Evolutionary conservation across 768 basidiomycete species (phyloP), one percentile per base, ranked within the genome.

Genomic region (Strobilomyces confusus): DNA sequence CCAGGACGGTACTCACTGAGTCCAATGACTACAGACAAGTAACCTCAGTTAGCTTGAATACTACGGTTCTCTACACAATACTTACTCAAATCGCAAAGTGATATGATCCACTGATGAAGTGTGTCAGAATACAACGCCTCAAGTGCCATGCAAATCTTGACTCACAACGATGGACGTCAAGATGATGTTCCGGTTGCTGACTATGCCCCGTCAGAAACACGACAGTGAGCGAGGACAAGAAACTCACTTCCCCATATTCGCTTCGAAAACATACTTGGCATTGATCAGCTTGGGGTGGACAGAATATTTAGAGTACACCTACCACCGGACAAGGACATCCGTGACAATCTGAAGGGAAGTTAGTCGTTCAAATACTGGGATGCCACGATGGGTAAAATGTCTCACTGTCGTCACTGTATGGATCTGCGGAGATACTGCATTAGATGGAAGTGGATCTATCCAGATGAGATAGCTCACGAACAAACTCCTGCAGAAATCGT

Each of bases 381-480:
- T n/a, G 50, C 8, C 14, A 44, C 14, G 12, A 29, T 51, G 46
- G 15, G 19, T 23, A 15, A 11, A 44, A 41, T 11, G 59, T 49
- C 78, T 69, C 54, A 82, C 81, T 9, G 82, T 85, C 7, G 77
- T 69, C 0, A 75, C 66, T 5, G 81, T 79, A 64, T 83, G 80
- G n/a, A 78, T 65, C 82, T 84, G 36, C 23, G 12, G 29, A n/a
- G 14, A 33, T 37, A 7, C 14, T 11, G 3, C 22, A 14, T 57
- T 29, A 54, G 45, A 43, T 6, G 9, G 3, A 20, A 6, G 6
- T 22, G 12, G 46, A n/a, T 38, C 19, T 12, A 51, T 29, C 6
- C 23, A 26, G 38, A 32, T 3, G 17, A 52, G 36, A 2, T 20
- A 57, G 51, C 80, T 64, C 57, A 82, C 81, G 25, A 79, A 70